Evolutionary conservation across 2,329 filamentous ascomycete genomes (phyloP), one percentile per base, ranked within the genome.

Genomic region (Cladosporium colombiae): DNA sequence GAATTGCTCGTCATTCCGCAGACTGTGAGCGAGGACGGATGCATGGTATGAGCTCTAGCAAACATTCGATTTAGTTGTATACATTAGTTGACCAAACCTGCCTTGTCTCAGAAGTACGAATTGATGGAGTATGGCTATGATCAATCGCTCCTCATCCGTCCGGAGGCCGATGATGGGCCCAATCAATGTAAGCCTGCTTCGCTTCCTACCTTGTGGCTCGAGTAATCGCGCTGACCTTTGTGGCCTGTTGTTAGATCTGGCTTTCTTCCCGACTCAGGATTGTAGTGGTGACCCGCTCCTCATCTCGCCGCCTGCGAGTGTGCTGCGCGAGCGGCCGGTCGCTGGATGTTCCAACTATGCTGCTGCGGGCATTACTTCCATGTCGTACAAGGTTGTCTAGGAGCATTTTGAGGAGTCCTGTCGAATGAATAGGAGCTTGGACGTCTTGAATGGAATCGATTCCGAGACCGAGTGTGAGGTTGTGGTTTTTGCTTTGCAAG

Each of bases 321-420:
- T 29, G 14, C 35, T 63, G 50, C 50, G 61, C 11, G 61, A 55
- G 35, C 49, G 61, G 13, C 61, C 61, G 11, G 61, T 63, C 35
- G 61, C 61, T 27, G 61, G 61, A 18, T 63, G 61, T 11, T 56
- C 61, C 2, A 63, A 63, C 35, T 63, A 63, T 46, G 61, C 61
- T 23, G 61, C 61, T 6, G 49, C 61, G 23, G 61, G 61, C 5
- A 63, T 63, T 25, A 63, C 61, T 16, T 16, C 1, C 5, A 63
- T 63, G 61, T 63, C 61, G 10, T 63, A 56, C 25, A 62, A 37
- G 27, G 31, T 55, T 5, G 25, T 59, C n/a, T 57, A 13, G 11
- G 27, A 3, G 18, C 10, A 14, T 5, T 29, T 5, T 4, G 29
- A 33, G 1, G 4, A 13, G 13, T 18, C 13, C 6, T 14, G 16